These are phyloP conservation scores for Naganishia friedmannii DNA, from an alignment of 768 basidiomycete genomes.

Conservation along the genomic window DNA sequence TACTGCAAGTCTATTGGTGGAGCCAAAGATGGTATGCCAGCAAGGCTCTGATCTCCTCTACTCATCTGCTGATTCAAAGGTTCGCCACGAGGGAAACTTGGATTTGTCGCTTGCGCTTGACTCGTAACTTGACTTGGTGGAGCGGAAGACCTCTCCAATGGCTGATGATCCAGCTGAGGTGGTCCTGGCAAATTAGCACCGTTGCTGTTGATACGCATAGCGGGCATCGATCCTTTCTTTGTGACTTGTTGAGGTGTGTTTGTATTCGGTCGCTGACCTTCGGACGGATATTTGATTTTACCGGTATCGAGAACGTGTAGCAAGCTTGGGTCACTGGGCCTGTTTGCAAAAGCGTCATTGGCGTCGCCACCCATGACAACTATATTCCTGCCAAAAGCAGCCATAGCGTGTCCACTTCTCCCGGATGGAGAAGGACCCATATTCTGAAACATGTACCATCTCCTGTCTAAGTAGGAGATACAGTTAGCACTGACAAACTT, in stretches of 20 bases:
- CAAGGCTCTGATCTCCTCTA: neutral
- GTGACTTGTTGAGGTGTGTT: conserved; percentile 7
- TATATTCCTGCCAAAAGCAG: conserved; percentile 72
- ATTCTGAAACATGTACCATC: conserved; percentile 99
- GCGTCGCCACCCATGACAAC: conserved; percentile 95
- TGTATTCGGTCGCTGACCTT: conserved; percentile 57
- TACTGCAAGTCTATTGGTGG: conserved; percentile 16
- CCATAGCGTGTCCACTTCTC: conserved; percentile 97
- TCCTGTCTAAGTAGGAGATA: conserved; percentile 63
- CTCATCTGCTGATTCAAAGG: neutral
- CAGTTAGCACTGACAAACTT: conserved; percentile 25
- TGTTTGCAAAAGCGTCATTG: conserved; percentile 62
- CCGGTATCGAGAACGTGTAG: conserved; percentile 95
- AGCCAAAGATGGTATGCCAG: neutral
- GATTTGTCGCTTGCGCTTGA: neutral
- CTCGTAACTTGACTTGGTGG: conserved; percentile 6
- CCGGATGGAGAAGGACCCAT: conserved; percentile 95
- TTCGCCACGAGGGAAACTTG: neutral
- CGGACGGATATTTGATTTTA: conserved; percentile 89
- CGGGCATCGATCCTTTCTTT: conserved; percentile 26
- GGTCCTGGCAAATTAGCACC: conserved; percentile 13
- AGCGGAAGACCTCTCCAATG: conserved; percentile 12
- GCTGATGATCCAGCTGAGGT: neutral
- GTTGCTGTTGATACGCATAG: conserved; percentile 14
- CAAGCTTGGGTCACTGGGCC: conserved; percentile 68